Conservation (phyloP, 495 filamentous ascomycete species). For the Tuber indicum region DNA sequence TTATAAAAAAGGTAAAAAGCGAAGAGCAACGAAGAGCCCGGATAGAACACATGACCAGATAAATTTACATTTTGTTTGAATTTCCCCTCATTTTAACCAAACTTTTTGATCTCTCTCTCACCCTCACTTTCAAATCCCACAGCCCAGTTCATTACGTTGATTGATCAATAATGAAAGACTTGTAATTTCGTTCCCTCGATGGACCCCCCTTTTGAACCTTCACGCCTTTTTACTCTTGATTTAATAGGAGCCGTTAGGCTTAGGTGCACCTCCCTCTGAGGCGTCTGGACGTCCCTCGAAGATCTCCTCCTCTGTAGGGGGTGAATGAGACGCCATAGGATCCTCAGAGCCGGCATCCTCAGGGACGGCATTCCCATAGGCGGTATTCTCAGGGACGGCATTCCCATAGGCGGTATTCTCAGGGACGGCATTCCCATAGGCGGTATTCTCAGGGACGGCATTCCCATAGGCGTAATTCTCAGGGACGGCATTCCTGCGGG, state of each 20-base stretch:
- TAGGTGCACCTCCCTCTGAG: not conserved
- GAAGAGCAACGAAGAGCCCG: constrained; percentile 3
- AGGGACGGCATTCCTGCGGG: constrained; percentile 2
- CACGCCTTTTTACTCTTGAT: not conserved
- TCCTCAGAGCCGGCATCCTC: not conserved
- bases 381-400: not conserved
- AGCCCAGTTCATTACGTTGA: not conserved
- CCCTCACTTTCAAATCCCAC: constrained; percentile 1
- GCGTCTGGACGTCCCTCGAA: not conserved
- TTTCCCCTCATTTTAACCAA: not conserved
- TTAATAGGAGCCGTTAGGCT: not conserved
- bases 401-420: not conserved
- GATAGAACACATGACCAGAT: not conserved
- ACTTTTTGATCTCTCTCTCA: not conserved
- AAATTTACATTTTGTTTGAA: constrained; percentile 4
- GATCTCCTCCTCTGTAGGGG: not conserved
- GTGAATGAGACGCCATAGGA: not conserved
- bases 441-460: not conserved
- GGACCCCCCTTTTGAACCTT: not conserved
- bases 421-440: not conserved
- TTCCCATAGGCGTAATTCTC: not conserved
- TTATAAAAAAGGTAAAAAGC: not conserved
- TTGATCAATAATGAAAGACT: not conserved
- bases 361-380: too few species aligned
- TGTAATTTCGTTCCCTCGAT: not conserved